A percentile compares a stretch with the other conserved stretches of the same genome.
phyloP scores from a whole-genome alignment of 1,284 basidiomycete species.

The Naganishia albida region DNA sequence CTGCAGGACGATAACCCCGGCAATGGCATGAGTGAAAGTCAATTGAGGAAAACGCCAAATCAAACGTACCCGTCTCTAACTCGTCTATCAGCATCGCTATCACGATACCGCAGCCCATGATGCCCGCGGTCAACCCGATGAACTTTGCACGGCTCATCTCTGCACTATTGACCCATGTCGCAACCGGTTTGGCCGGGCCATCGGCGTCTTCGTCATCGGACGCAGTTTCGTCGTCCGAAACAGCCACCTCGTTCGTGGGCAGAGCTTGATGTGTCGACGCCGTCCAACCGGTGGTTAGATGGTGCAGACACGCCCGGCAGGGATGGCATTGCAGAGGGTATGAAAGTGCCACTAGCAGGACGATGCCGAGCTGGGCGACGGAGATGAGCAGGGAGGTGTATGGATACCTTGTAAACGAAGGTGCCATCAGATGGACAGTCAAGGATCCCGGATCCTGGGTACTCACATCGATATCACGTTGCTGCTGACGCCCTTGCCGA shows the following conservation, averaged over 20 bases:
- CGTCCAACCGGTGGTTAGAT: conserved; percentile 59
- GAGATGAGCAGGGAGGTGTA: conserved; percentile 91
- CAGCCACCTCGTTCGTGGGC: conserved; percentile 44
- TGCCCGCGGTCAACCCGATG: conserved; percentile 68
- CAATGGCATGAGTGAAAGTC: conserved; percentile 4
- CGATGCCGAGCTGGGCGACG: conserved; percentile 88
- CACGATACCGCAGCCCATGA: conserved; percentile 64
- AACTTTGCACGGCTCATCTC: conserved; percentile 77
- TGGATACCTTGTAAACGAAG: conserved; percentile 69
- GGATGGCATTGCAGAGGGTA: conserved; percentile 94
- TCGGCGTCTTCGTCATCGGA: conserved; percentile 58
- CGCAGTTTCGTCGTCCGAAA: conserved; percentile 43
- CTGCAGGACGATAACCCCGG: conserved; percentile 55
- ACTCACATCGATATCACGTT: conserved; percentile 83
- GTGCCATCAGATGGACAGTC: conserved; percentile 30
- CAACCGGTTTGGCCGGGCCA: conserved; percentile 45
- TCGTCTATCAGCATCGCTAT: conserved; percentile 83
- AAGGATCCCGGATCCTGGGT: not conserved
- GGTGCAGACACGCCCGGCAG: conserved; percentile 88
- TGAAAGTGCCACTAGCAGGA: conserved; percentile 82
- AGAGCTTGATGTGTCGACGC: conserved; percentile 37
- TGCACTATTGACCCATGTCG: conserved; percentile 58
- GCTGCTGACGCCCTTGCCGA: conserved; percentile 83
- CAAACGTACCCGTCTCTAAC: conserved; percentile 71
- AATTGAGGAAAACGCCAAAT: no score